Conservation (phyloP, 768 basidiomycete genomes). For the Leucogyrophana mollusca region DNA sequence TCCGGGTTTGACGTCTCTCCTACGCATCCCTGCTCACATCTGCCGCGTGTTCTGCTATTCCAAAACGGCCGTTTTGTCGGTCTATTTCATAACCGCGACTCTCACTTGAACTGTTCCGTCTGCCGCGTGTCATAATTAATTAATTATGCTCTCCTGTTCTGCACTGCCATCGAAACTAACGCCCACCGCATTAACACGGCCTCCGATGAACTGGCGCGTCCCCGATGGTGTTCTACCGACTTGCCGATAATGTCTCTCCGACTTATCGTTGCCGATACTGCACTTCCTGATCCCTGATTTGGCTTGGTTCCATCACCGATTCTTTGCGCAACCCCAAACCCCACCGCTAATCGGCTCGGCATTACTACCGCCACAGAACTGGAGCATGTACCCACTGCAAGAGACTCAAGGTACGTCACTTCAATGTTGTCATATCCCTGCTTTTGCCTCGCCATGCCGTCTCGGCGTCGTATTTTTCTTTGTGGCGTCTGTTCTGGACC, state of each 20-base stretch:
- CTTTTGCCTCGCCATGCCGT: conserved; percentile 2
- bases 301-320: conserved; percentile 6
- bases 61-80: too few species aligned
- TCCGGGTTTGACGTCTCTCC: background rate
- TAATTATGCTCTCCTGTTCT: too few species aligned
- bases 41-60: background rate
- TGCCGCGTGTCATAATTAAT: background rate
- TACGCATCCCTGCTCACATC: background rate
- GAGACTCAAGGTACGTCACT: conserved; percentile 70
- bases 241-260: conserved; percentile 1
- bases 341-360: background rate
- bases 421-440: conserved; percentile 2
- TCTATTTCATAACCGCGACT: background rate
- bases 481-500: conserved; percentile 14
- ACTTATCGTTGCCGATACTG: conserved; percentile 2
- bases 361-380: conserved; percentile 44
- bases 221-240: too few species aligned
- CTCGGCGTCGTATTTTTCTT: conserved; percentile 6
- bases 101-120: too few species aligned
- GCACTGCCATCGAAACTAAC: too few species aligned
- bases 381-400: conserved; percentile 88
- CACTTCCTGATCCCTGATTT: background rate
- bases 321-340: conserved; percentile 4
- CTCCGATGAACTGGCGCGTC: too few species aligned
- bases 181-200: too few species aligned